Percentiles rank a stretch among this genome's conserved stretches.
Conservation (phyloP, 1,284 basidiomycete genomes). For the Boletus nobilissimus region DNA sequence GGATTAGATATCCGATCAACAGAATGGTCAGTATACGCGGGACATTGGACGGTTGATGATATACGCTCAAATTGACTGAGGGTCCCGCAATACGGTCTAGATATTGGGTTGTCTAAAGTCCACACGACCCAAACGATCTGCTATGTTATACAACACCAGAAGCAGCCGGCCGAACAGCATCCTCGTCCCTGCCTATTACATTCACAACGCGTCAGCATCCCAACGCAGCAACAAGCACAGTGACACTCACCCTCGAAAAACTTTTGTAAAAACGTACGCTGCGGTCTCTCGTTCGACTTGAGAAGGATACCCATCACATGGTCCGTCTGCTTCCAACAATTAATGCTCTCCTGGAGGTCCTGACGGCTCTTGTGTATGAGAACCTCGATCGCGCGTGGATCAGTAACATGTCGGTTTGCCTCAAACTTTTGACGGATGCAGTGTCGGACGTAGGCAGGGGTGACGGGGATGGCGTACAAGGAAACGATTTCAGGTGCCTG, state of each 20-base stretch:
- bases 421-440: slow-evolving; percentile 92
- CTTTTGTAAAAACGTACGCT: slow-evolving; percentile 82
- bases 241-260: slow-evolving; percentile 76
- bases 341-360: slow-evolving; percentile 96
- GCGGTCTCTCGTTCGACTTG: slow-evolving; percentile 59
- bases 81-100: slow-evolving; percentile 8
- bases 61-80: background rate
- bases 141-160: slow-evolving; percentile 51
- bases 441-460: slow-evolving; percentile 84
- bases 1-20: background rate
- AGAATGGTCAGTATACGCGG: background rate
- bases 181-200: slow-evolving; percentile 63
- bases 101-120: slow-evolving; percentile 25
- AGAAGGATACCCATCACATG: slow-evolving; percentile 78
- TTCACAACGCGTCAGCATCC: slow-evolving; percentile 12
- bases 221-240: background rate
- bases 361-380: slow-evolving; percentile 89
- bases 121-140: background rate
- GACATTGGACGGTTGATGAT: background rate
- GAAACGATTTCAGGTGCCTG: slow-evolving; percentile 92
- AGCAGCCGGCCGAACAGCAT: slow-evolving; percentile 63
- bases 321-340: slow-evolving; percentile 92
- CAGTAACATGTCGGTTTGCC: slow-evolving; percentile 83
- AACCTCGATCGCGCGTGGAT: slow-evolving; percentile 88
- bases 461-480: slow-evolving; percentile 87